These are phyloP conservation scores for Nitzschia sp. DNA, from an alignment of 108 stramenopile genomes.

Conservation along the genomic window DNA sequence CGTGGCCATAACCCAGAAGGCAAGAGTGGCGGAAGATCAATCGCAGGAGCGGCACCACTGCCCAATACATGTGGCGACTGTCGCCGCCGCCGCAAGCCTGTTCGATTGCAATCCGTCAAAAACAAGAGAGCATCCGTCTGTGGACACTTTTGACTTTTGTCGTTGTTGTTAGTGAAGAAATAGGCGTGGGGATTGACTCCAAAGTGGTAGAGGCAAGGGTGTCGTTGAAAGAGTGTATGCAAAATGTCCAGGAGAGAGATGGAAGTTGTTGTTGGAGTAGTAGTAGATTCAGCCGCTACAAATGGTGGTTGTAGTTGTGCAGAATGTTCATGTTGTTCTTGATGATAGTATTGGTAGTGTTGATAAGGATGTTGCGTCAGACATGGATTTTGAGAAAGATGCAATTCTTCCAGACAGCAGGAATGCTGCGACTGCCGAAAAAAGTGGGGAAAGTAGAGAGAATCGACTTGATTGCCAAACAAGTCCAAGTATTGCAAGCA, in stretches of 20 bases:
- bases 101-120: no score
- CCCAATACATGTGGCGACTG: no score
- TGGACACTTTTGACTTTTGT: no score
- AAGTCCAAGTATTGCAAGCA: not conserved
- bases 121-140: no score
- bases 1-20: no score
- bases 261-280: not conserved
- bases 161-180: no score
- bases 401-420: not conserved
- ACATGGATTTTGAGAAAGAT: conserved; percentile 1
- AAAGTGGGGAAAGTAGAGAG: not conserved
- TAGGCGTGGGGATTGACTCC: conserved; percentile 1
- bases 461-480: conserved; percentile 3
- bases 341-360: not conserved
- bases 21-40: no score
- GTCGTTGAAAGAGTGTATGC: not conserved
- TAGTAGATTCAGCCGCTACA: not conserved
- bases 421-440: not conserved
- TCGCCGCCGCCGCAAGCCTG: no score
- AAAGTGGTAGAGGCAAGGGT: conserved; percentile 5
- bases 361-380: not conserved
- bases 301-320: not conserved
- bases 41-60: no score
- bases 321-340: not conserved
- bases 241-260: not conserved